Evolutionary conservation across 2,329 filamentous ascomycete species (phyloP), one percentile per base, ranked within the genome.

Genomic region (Acrodontium crateriforme): DNA sequence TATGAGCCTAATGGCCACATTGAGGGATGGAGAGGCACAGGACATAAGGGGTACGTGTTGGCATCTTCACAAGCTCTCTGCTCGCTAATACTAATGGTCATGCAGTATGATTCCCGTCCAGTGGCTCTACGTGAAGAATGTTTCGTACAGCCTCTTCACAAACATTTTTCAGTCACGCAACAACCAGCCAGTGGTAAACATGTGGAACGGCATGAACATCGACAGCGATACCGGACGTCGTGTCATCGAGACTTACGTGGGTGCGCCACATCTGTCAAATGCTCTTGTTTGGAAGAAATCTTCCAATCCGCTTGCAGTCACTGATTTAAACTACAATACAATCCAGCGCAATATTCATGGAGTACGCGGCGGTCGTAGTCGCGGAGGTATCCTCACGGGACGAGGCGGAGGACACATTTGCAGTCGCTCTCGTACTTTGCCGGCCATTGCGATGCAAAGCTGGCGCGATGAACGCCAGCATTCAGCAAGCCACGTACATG

Each of bases 181-280:
- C 15, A 34, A 34, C 6, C 34, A 42, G 23, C 32, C 38, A 6
- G 39, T 49, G 12, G 37, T 34, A 5, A 49, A 51, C 36, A 51
- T 50, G 47, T 51, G 47, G 47, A 47, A 47, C 26, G 45, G 46
- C 16, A 49, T 49, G 46, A 35, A 42, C 18, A 44, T 47, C 25
- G 31, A 40, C 10, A 29, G 24, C 12, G 39, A 44, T 7, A 35
- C 35, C 12, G 47, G 42, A 15, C 42, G 44, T 12, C 24, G 35
- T 19, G 45, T 50, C 9, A 34, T 49, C 24, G 30, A 46, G 35
- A 33, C 30, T 11, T 51, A 34, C 32, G 40, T 46, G 24, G 27
- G 33, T 22, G 21, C 30, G 2, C 37, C 43, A 7, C 37, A 39
- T 21, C 25, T 30, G 22, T 29, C 21, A 23, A 39, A 39, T 27